These are phyloP conservation scores for Stachybotrys elegans DNA, from an alignment of 2,329 filamentous ascomycete genomes.

Conservation along the genomic window DNA sequence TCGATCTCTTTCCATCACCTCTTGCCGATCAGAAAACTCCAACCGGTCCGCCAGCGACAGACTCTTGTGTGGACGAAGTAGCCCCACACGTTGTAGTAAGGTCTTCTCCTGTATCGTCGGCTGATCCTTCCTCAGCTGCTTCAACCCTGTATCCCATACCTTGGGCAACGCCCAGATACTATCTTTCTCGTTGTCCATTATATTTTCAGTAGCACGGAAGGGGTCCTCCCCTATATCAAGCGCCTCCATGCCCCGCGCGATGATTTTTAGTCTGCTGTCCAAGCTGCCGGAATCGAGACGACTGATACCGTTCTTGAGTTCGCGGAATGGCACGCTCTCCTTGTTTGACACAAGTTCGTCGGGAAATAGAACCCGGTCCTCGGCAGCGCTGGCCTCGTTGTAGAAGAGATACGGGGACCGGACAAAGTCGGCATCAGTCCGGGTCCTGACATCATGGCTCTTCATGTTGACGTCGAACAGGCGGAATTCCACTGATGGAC, in stretches of 20 bases:
- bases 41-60: constrained; percentile 6
- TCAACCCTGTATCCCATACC: constrained; percentile 16
- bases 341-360: constrained; percentile 13
- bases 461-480: constrained; percentile 9
- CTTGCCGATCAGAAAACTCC: constrained; percentile 9
- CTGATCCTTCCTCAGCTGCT: constrained; percentile 7
- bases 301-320: constrained; percentile 16
- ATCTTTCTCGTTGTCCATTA: constrained; percentile 7
- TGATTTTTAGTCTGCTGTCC: constrained; percentile 6
- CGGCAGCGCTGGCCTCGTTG: constrained; percentile 15
- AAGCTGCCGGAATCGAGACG: constrained; percentile 12
- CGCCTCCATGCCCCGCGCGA: constrained; percentile 11
- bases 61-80: constrained; percentile 2
- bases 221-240: constrained; percentile 8
- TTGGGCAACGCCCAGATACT: constrained; percentile 16
- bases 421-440: constrained; percentile 3
- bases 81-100: constrained; percentile 10
- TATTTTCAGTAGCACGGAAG: not conserved
- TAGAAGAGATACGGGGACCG: constrained; percentile 18
- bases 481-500: constrained; percentile 6
- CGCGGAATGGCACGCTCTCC: constrained; percentile 13
- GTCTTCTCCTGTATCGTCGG: not conserved
- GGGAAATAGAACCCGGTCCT: constrained; percentile 20
- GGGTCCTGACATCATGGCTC: constrained; percentile 4
- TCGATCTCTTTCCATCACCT: constrained; percentile 19